These are phyloP conservation scores for Coffea eugenioides DNA, from an alignment of 257 asterid species.

Conservation along the genomic window DNA sequence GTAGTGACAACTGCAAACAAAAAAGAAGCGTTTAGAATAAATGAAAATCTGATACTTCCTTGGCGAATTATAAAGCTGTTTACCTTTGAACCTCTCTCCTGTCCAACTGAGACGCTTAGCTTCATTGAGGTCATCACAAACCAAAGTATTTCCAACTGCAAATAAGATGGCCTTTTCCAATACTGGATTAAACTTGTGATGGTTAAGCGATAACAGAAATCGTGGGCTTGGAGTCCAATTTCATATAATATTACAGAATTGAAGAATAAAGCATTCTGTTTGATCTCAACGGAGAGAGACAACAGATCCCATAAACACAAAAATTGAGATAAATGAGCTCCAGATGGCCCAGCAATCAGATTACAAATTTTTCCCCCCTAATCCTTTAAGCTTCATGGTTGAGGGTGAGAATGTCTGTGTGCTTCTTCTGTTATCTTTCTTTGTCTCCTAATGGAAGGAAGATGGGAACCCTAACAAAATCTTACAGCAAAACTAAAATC, in stretches of 20 bases:
- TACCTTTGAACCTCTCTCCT: slow-evolving; percentile 88
- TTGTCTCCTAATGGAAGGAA: no score
- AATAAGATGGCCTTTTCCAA: slow-evolving; percentile 87
- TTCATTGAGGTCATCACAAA: slow-evolving; percentile 87
- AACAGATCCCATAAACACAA: not conserved
- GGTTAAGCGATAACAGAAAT: slow-evolving; percentile 50
- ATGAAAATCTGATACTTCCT: not conserved
- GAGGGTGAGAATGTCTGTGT: not conserved
- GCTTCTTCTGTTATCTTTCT: not conserved
- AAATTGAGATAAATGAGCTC: not conserved
- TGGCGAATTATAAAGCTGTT: not conserved
- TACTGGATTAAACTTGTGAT: slow-evolving; percentile 61
- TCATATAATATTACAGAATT: not conserved
- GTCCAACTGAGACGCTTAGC: slow-evolving; percentile 97
- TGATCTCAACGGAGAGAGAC: not conserved
- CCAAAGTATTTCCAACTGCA: slow-evolving; percentile 96
- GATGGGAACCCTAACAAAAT: not conserved
- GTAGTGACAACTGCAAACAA: slow-evolving; percentile 80
- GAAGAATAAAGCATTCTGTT: not conserved
- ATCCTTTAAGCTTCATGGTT: not conserved
- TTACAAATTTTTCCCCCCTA: not conserved
- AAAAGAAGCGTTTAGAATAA: not conserved
- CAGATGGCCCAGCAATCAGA: not conserved
- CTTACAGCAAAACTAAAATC: not conserved
- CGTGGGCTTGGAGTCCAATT: slow-evolving; percentile 1